These are phyloP conservation scores for Erythrobasidium hasegawianum DNA, from an alignment of 1,284 basidiomycete species.

Conservation along the genomic window DNA sequence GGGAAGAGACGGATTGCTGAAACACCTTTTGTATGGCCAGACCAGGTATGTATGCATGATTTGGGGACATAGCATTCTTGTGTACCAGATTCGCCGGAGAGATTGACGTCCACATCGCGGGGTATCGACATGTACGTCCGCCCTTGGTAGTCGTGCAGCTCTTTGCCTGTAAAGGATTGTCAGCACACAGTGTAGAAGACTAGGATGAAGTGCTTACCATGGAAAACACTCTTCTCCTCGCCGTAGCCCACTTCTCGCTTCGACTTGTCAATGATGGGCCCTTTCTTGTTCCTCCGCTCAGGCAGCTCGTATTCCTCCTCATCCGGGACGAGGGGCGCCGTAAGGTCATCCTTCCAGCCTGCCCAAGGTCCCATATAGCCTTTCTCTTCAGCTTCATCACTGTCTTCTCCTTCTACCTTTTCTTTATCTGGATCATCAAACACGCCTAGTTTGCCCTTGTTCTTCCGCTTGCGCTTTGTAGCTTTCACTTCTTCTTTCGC, in stretches of 20 bases:
- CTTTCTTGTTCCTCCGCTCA: conserved; percentile 57
- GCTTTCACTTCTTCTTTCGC: conserved; percentile 64
- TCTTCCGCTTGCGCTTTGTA: conserved; percentile 73
- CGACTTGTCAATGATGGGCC: conserved; percentile 59
- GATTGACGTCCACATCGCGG: conserved; percentile 58
- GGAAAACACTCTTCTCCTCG: conserved; percentile 90
- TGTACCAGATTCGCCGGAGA: conserved; percentile 72
- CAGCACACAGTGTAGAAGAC: too few relatives aligned
- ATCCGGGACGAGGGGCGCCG: conserved; percentile 42
- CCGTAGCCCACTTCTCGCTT: conserved; percentile 73
- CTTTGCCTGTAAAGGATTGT: conserved; percentile 59
- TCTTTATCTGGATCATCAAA: conserved; percentile 60
- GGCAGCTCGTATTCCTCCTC: conserved; percentile 62
- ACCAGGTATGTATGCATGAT: conserved; percentile 93
- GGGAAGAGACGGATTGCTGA: conserved; percentile 91
- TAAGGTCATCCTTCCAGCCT: conserved; percentile 73
- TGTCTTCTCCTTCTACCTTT: conserved; percentile 30
- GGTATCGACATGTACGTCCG: conserved; percentile 97
- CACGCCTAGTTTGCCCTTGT: conserved; percentile 76
- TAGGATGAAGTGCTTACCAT: too few relatives aligned
- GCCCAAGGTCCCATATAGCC: conserved; percentile 97
- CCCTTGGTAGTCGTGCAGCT: conserved; percentile 94
- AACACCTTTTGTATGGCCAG: conserved; percentile 94
- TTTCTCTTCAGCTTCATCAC: conserved; percentile 30
- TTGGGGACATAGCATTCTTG: conserved; percentile 94